Evolutionary conservation across 176 grass and related monocot genomes (phyloP).

Genomic region (Guadua angustifolia): DNA sequence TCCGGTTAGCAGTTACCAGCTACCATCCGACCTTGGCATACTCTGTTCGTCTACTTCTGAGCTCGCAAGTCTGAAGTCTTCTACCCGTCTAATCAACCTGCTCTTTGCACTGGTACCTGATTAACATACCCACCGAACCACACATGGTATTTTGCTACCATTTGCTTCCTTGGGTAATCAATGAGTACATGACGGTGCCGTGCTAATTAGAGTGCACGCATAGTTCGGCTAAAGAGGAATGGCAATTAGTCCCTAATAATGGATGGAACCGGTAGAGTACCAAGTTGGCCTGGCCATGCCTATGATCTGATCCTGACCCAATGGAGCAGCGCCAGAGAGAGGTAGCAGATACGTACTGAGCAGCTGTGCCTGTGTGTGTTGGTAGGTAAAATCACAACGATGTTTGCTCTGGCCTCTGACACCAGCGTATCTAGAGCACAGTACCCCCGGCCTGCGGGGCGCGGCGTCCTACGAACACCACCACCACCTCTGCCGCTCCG

Average conservation of each 20-base stretch:
- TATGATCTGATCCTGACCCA: neutral
- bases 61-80: neutral
- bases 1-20: neutral
- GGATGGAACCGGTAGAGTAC: neutral
- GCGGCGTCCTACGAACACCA: neutral
- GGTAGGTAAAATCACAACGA: conserved; percentile 35
- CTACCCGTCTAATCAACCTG: neutral
- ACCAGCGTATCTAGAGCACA: neutral
- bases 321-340: neutral
- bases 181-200: neutral
- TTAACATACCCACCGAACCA: neutral
- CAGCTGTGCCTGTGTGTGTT: neutral
- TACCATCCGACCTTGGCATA: neutral
- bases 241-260: neutral
- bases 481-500: neutral
- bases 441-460: too few species aligned
- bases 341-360: neutral
- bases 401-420: conserved; percentile 40
- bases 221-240: neutral
- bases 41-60: neutral
- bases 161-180: neutral
- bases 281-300: conserved; percentile 9
- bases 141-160: neutral
- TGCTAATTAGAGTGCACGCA: neutral
- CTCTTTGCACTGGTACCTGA: neutral